Evolutionary conservation across 495 filamentous ascomycete species (phyloP).

Genomic region (Hamigera avellanea): DNA sequence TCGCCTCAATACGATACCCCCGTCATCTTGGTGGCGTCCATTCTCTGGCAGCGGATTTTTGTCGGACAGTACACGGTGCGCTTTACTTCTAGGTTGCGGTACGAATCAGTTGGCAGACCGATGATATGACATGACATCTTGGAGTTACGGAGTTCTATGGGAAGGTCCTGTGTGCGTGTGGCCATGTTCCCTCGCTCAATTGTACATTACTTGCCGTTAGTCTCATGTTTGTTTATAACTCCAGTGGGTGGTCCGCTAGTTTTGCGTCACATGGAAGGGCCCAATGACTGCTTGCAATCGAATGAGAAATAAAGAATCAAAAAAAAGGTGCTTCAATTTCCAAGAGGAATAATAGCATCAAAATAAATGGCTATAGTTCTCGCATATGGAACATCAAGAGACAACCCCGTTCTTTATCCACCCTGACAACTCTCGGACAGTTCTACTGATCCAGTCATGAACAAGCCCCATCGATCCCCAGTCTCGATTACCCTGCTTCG

Average conservation of each 20-base stretch:
- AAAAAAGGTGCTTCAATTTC: constrained; percentile 7
- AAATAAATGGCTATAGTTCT: constrained; percentile 6
- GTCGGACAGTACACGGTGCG: too few species aligned
- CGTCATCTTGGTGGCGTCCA: too few species aligned
- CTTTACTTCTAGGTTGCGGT: too few species aligned
- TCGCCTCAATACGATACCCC: not conserved
- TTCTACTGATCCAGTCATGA: constrained; percentile 1
- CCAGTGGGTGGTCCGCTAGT: not conserved
- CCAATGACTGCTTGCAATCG: too few species aligned
- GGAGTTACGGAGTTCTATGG: too few species aligned
- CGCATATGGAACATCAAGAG: constrained; percentile 3
- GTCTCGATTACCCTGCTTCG: too few species aligned
- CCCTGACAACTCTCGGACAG: not conserved
- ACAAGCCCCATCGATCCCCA: too few species aligned
- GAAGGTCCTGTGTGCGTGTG: too few species aligned
- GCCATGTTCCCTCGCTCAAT: not conserved
- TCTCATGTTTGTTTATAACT: too few species aligned
- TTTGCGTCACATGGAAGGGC: not conserved
- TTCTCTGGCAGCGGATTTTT: too few species aligned
- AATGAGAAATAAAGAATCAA: constrained; percentile 1
- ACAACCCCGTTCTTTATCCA: constrained; percentile 2
- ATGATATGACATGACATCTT: too few species aligned
- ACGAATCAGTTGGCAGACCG: too few species aligned
- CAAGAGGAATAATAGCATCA: constrained; percentile 13
- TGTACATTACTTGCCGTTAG: constrained; percentile 2